Base-by-base conservation (phyloP, 257 asterid genomes). In the Scutellaria galericulata region DNA sequence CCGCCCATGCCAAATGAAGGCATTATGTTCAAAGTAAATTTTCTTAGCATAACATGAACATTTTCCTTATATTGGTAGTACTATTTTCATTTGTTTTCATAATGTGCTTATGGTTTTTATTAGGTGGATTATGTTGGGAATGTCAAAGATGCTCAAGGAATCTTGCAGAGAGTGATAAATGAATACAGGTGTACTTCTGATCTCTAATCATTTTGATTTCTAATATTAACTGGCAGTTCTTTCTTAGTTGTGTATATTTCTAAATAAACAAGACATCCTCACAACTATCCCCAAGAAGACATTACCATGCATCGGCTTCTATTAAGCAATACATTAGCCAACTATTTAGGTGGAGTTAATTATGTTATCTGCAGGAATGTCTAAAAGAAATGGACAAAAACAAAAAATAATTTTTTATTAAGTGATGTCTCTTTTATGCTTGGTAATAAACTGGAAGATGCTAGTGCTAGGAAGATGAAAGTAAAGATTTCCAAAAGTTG, bases 51-150 rank as follows among this genome's bases (percentile, higher is more conserved):
- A 60, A 63, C 13, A 13, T 42, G 44, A 12, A 11, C 20, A 57
- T 41, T 65, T 69, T 12, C 44, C 59, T 74, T 54, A 13, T 77
- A 66, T 61, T 44, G 42, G 20, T 58, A 70, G 46, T 59, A 68
- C 22, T 64, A 12, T 77, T 45, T 74, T 77, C 50, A 47, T 66
- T 68, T 76, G 6, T 72, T 14, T 12, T 67, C 63, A 54, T 67
- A 59, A 50, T 65, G 66, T 57, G 58, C 75, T 66, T 70, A 51
- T 66, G 50, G 73, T 59, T 44, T n/a, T 77, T 53, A 13, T 58
- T 72, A 95, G 99, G 91, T 90, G 74, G 97, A 90, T 65, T 95
- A 92, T 66, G 93, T 90, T 54, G 86, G 89, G 70, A 47, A 88
- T 71, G 75, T 82, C 81, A 92, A 95, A 84, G 98, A 95, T 76